Base-by-base conservation (phyloP, 257 asterid genomes). In the Capsicum pubescens region DNA sequence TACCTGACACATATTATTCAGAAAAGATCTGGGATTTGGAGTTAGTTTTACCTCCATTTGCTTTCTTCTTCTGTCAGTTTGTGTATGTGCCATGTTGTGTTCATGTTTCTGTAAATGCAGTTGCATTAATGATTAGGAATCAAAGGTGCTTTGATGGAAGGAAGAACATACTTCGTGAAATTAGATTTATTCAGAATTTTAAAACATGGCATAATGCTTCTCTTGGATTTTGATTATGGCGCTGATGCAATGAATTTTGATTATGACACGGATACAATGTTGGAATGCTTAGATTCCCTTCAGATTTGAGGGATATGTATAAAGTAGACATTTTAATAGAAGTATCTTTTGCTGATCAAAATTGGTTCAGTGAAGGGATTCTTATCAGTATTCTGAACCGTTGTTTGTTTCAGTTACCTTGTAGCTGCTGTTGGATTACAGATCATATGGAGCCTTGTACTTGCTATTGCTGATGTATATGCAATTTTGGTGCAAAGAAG, bases 371-470 rank as follows among this genome's bases (percentile, higher is more conserved):
- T 35, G 17, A 86, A 87, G 79, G 63, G 82, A 68, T 69, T 84
- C 7, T 89, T 44, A 72, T 79, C 83, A 66, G 70, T 78, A 77
- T 16, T 83, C 12, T 67, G 42, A 84, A 59, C 77, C 87, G 68
- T 74, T 87, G 39, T 86, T 83, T 87, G 72, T 57, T 66, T 86
- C 83, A 95, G 98, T 85, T 93, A 93, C 87, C 98, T 95, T 58
- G 98, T 95, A 79, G 97, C 94, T 86, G 98, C 97, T 81, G 97
- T 92, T 81, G 91, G 94, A 77, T 89, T 95, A 90, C 99, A 95
- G 91, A 83, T 92, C 85, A 54, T 95, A 83, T 95, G 99, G 99
- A 95, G 99, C 90, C 90, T 94, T 59, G 82, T 88, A 71, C 92
- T 95, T 84, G 97, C 97, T 61, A 83, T 94, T 83, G 88, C 89